Conservation (phyloP, 345 rosid species). For the Camelina neglecta region DNA sequence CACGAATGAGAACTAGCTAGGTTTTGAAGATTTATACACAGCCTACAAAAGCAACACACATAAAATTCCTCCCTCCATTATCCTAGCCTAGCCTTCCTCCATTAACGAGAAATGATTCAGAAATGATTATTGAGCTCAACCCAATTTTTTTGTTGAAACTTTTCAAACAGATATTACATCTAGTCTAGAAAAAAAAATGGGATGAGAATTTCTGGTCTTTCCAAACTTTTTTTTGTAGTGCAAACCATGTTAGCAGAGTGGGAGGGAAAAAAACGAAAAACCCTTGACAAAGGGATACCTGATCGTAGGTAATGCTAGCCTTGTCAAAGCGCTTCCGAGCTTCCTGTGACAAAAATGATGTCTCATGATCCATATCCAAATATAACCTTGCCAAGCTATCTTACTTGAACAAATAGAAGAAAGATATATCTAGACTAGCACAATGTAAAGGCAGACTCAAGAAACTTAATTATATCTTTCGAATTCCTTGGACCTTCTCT, state of each 20-base stretch:
- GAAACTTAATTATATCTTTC: slow-evolving; percentile 9
- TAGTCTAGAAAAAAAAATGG: slow-evolving; percentile 7
- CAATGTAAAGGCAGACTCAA: neutral
- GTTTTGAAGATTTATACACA: slow-evolving; percentile 16
- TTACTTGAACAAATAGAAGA: slow-evolving; percentile 1
- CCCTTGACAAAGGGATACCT: slow-evolving; percentile 54
- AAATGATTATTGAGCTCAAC: neutral
- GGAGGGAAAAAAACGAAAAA: neutral
- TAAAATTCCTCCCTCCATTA: neutral
- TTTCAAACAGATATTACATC: neutral
- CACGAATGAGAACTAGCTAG: neutral
- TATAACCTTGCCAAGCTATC: slow-evolving; percentile 23
- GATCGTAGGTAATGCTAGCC: slow-evolving; percentile 91
- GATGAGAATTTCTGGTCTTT: slow-evolving; percentile 6
- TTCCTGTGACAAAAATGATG: slow-evolving; percentile 67
- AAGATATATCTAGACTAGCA: slow-evolving; percentile 28
- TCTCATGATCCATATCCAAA: slow-evolving; percentile 33
- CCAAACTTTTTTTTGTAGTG: slow-evolving; percentile 3
- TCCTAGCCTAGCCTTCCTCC: neutral
- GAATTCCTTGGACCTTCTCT: neutral
- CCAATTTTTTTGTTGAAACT: slow-evolving; percentile 2
- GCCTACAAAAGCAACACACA: slow-evolving; percentile 1
- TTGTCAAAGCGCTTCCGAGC: slow-evolving; percentile 96
- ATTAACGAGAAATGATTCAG: slow-evolving; percentile 1
- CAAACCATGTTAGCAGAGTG: slow-evolving; percentile 17